Evolutionary conservation across 306 rosid species (phyloP), one percentile per base, ranked within the genome.

Genomic region (Canavalia ensiformis): DNA sequence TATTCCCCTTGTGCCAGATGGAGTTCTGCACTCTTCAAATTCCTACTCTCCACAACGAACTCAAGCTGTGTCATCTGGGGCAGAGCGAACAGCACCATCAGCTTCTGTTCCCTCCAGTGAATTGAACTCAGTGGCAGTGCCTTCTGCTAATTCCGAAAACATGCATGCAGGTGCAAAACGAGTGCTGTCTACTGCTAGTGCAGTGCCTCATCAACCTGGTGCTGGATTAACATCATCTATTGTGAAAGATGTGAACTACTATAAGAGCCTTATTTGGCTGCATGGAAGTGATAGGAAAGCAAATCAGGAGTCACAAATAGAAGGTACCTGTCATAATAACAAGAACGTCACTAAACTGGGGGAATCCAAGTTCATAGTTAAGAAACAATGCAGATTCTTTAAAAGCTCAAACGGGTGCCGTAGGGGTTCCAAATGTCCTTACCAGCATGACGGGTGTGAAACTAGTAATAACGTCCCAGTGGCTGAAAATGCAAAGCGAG

Each of bases 331-430:
- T 47, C 76, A 69, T 75, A 83, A 47, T 85, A 87, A 81, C 33
- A 66, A 77, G 25, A 84, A 81, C 55, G 76, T 73, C 56, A 41
- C 35, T 56, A 90, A 86, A 54, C 79, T 37, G 87, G 76, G 39
- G 89, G 84, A 67, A 33, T 31, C 85, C 87, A 74, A 76, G 47
- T 18, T 44, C 67, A 91, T 81, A 90, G 83, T 6, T 12, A 54
- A 66, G 65, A 91, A 85, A 89, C 90, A 86, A 1, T 91, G 97
- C 90, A 59, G 80, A 30, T 93, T 73, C 85, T 93, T 86, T 78
- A 90, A 85, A 5, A 79, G 81, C 76, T 4, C 90, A 0, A 90
- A 83, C 51, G 97, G 97, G 0, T 93, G 97, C 80, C 74, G 92
- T 68, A 90, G 88, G 10, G 97, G 97, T 41, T 59, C 52, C 2